Conservation (phyloP, 345 rosid genomes). For the Draba incana region DNA sequence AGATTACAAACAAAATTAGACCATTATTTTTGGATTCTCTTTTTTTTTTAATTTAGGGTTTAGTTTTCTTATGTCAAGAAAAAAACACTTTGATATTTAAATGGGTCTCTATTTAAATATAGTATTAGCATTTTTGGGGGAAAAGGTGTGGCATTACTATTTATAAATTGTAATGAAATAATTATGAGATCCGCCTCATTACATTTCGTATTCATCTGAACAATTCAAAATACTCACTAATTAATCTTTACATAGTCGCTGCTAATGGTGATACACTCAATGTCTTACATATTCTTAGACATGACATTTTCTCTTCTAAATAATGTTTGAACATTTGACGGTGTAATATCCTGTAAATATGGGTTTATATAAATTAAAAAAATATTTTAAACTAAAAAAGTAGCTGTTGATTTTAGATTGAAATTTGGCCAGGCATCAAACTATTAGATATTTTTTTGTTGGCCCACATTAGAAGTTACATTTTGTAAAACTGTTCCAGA, state of each 20-base stretch:
- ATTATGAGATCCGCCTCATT: not conserved
- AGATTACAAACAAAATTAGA: too few species aligned
- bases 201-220: too few species aligned
- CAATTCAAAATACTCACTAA: too few species aligned
- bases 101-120: too few species aligned
- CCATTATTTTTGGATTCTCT: too few species aligned
- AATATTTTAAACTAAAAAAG: not conserved
- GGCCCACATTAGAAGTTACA: not conserved
- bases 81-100: too few species aligned
- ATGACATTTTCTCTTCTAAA: not conserved
- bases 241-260: too few species aligned
- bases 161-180: not conserved
- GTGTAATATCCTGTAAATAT: too few species aligned
- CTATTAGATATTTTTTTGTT: slow-evolving; percentile 21
- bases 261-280: not conserved
- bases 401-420: slow-evolving; percentile 17
- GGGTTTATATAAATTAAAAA: not conserved
- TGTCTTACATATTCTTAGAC: not conserved
- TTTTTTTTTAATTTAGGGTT: too few species aligned
- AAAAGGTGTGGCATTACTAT: too few species aligned
- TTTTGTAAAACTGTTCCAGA: not conserved
- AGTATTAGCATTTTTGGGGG: too few species aligned
- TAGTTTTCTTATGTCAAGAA: too few species aligned
- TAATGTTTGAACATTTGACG: not conserved
- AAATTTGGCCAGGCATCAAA: not conserved